These are phyloP conservation scores for Candida dubliniensis DNA, from an alignment of 1,139 yeast genomes.

Conservation along the genomic window DNA sequence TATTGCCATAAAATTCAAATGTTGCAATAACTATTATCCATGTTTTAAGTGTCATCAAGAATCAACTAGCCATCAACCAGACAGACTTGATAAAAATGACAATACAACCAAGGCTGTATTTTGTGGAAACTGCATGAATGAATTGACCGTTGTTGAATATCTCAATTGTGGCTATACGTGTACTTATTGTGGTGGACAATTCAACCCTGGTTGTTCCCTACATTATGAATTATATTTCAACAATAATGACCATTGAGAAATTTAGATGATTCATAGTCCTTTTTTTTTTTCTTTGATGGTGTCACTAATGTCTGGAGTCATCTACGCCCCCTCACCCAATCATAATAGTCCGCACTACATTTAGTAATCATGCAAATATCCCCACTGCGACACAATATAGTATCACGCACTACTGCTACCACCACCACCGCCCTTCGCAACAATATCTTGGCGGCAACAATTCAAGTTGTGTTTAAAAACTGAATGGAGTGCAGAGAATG, in stretches of 20 bases:
- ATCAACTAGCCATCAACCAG: conserved; percentile 16
- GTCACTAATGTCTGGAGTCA: no score
- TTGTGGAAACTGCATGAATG: conserved; percentile 38
- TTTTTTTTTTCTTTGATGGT: no score
- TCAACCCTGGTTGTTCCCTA: conserved; percentile 40
- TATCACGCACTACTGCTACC: no score
- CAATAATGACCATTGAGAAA: not conserved
- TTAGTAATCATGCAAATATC: no score
- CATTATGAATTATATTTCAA: conserved; percentile 39
- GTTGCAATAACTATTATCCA: conserved; percentile 39
- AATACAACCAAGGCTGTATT: conserved; percentile 25
- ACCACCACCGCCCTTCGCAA: no score
- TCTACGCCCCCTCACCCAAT: no score
- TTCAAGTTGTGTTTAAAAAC: no score
- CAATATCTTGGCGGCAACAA: no score
- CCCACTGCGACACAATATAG: no score
- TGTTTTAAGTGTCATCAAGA: conserved; percentile 43
- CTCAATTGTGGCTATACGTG: conserved; percentile 19
- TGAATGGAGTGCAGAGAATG: no score
- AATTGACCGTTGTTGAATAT: conserved; percentile 33
- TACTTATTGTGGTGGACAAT: conserved; percentile 25
- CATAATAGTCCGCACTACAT: no score
- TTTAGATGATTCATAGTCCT: no score
- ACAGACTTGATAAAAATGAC: conserved; percentile 20
- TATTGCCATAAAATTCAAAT: conserved; percentile 44